Evolutionary conservation across 495 filamentous ascomycete species (phyloP).

Genomic region (Neurospora cerealis): DNA sequence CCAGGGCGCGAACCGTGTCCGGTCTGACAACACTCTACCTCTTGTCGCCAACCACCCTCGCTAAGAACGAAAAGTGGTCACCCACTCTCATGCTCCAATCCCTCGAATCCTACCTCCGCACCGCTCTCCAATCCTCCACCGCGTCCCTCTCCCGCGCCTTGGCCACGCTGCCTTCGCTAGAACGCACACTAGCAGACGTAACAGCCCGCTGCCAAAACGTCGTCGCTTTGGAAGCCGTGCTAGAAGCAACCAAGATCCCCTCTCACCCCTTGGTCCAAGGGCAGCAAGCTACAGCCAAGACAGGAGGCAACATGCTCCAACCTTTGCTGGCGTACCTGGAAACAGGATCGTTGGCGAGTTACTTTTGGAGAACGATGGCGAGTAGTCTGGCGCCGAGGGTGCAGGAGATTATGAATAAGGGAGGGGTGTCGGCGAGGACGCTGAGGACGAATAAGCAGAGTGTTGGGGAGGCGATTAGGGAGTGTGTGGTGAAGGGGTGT

Average conservation of each 20-base stretch:
- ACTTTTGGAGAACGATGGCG: constrained; percentile 85
- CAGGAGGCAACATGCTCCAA: constrained; percentile 51
- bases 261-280: constrained; percentile 47
- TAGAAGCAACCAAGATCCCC: constrained; percentile 57
- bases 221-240: constrained; percentile 70
- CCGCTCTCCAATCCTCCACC: constrained; percentile 61
- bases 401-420: constrained; percentile 69
- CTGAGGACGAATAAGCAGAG: constrained; percentile 64
- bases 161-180: constrained; percentile 70
- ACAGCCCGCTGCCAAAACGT: constrained; percentile 82
- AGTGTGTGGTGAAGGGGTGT: constrained; percentile 73
- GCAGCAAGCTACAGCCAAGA: constrained; percentile 9
- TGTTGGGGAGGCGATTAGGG: constrained; percentile 66
- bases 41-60: constrained; percentile 52
- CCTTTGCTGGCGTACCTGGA: constrained; percentile 72
- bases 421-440: constrained; percentile 74
- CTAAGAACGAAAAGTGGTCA: constrained; percentile 42
- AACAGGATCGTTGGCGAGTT: constrained; percentile 74
- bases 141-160: constrained; percentile 62
- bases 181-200: constrained; percentile 72
- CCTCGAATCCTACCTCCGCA: constrained; percentile 69
- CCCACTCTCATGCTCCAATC: constrained; percentile 66
- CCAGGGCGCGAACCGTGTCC: constrained; percentile 58
- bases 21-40: constrained; percentile 73
- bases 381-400: constrained; percentile 66